Evolutionary conservation across 257 asterid genomes (phyloP).

Genomic region (Solanum ahanhuiri): DNA sequence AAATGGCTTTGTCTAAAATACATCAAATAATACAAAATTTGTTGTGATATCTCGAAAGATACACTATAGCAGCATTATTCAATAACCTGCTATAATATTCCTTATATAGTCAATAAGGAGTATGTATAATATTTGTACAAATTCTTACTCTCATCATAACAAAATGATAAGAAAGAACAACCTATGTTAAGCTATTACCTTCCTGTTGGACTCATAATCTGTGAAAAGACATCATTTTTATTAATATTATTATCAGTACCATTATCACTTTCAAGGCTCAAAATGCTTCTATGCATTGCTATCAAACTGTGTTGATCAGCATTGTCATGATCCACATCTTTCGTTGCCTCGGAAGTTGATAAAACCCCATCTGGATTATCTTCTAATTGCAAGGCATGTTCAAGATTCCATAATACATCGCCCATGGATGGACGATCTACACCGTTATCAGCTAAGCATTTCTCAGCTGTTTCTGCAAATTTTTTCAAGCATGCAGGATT

Average conservation of each 20-base stretch:
- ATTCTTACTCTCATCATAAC: not conserved
- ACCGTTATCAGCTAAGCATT: slow-evolving; percentile 74
- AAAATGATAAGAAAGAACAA: not conserved
- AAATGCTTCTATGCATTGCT: slow-evolving; percentile 59
- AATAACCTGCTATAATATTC: not conserved
- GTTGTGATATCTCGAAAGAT: not conserved
- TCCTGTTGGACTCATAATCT: slow-evolving; percentile 48
- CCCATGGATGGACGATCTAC: slow-evolving; percentile 72
- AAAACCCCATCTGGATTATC: slow-evolving; percentile 23
- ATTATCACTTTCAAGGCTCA: slow-evolving; percentile 46
- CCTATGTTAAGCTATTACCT: slow-evolving; percentile 20
- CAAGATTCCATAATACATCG: slow-evolving; percentile 74
- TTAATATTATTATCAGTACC: slow-evolving; percentile 8
- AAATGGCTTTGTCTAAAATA: not conserved
- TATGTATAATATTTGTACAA: not conserved
- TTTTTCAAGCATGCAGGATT: slow-evolving; percentile 41
- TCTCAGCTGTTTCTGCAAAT: slow-evolving; percentile 54
- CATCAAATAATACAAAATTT: not conserved
- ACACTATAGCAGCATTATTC: not conserved
- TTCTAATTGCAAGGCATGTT: slow-evolving; percentile 50
- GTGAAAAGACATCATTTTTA: slow-evolving; percentile 46
- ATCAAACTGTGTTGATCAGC: slow-evolving; percentile 35
- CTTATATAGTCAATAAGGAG: not conserved
- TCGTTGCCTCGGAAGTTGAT: not conserved
- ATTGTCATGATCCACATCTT: slow-evolving; percentile 13